phyloP scores from a whole-genome alignment of 2,329 filamentous ascomycete genomes.

The Pestalotiopsis fici region DNA sequence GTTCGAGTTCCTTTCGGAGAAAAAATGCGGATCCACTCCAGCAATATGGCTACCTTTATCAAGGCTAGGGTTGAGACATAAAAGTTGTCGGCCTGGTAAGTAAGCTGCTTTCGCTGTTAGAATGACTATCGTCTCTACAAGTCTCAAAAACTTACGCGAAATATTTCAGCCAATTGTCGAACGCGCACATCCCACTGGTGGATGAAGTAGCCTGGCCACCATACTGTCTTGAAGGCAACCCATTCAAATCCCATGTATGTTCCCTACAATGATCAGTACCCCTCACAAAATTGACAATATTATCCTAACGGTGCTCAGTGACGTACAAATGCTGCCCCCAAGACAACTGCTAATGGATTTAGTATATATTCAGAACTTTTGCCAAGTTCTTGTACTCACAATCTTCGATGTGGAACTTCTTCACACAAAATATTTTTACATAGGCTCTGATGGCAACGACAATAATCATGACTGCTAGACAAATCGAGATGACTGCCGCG shows the following conservation, averaged over 20 bases:
- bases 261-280: neutral
- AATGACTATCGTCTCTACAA: neutral
- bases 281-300: neutral
- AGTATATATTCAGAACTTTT: neutral
- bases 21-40: neutral
- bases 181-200: slow-evolving; percentile 8
- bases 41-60: neutral
- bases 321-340: neutral
- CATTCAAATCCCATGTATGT: neutral
- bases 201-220: neutral
- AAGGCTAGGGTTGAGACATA: neutral
- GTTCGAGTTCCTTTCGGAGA: neutral
- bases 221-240: neutral
- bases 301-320: neutral
- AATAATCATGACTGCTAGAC: neutral
- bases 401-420: neutral
- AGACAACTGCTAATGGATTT: neutral
- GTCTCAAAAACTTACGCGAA: neutral
- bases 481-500: neutral
- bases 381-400: neutral
- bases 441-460: neutral
- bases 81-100: neutral
- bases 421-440: neutral
- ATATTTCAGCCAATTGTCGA: neutral
- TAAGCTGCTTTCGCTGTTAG: neutral